Evolutionary conservation across 495 filamentous ascomycete species (phyloP).

Genomic region (Penicillium bovifimosum): DNA sequence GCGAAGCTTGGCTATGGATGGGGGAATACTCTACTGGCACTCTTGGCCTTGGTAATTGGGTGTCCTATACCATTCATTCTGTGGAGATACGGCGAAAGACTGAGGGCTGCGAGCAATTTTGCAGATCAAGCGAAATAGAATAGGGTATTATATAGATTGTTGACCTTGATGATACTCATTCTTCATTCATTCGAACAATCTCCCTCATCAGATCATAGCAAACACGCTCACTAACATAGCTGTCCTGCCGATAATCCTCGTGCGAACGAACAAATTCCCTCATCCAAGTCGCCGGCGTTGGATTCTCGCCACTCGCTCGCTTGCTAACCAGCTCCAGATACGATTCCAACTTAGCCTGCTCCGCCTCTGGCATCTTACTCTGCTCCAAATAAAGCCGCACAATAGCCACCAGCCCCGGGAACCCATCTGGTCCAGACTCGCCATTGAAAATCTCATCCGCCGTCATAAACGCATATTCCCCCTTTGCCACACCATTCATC

Average conservation of each 20-base stretch:
- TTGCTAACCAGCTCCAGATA: constrained; percentile 75
- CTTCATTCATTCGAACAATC: constrained; percentile 33
- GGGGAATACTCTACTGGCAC: constrained; percentile 47
- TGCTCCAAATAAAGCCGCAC: constrained; percentile 80
- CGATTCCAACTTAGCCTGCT: constrained; percentile 65
- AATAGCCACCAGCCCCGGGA: constrained; percentile 77
- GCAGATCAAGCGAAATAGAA: constrained; percentile 1
- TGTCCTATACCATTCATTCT: constrained; percentile 47
- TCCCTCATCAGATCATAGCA: constrained; percentile 70
- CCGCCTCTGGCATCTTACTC: constrained; percentile 76
- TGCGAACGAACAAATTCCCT: constrained; percentile 66
- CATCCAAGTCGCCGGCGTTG: constrained; percentile 81
- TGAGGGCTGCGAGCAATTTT: constrained; percentile 2
- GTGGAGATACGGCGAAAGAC: constrained; percentile 28
- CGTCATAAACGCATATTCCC: constrained; percentile 69
- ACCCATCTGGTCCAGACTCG: constrained; percentile 3
- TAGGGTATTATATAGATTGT: too few species aligned
- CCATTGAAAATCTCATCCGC: constrained; percentile 85
- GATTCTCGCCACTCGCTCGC: constrained; percentile 70
- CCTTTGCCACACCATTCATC: constrained; percentile 46
- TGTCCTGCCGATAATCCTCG: constrained; percentile 61
- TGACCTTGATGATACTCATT: too few species aligned
- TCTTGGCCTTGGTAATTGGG: constrained; percentile 40
- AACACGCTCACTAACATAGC: constrained; percentile 64
- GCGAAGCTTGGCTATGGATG: constrained; percentile 43